These are phyloP conservation scores for Prinsepia uniflora DNA, from an alignment of 306 rosid species.

Conservation along the genomic window DNA sequence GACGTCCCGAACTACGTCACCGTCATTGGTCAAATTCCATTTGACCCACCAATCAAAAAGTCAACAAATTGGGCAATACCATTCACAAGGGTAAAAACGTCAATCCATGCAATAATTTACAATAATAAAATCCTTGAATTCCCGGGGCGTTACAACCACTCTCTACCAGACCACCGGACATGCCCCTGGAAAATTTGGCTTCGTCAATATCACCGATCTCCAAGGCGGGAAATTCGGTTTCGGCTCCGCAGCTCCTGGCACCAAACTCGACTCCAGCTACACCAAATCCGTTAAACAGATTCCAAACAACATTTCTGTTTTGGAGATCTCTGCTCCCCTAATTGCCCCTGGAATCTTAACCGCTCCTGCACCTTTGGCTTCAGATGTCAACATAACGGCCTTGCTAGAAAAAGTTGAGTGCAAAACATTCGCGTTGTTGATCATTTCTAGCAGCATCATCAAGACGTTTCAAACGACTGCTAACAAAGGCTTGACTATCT, in stretches of 20 bases:
- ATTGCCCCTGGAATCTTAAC: slow-evolving; percentile 68
- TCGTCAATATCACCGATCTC: slow-evolving; percentile 82
- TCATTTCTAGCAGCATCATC: slow-evolving; percentile 51
- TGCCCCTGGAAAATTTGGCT: slow-evolving; percentile 68
- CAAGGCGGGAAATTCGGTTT: slow-evolving; percentile 81
- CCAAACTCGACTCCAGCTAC: slow-evolving; percentile 78
- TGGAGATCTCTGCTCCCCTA: slow-evolving; percentile 71
- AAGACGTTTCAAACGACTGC: slow-evolving; percentile 56
- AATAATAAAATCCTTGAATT: too few species aligned
- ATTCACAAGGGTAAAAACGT: too few species aligned
- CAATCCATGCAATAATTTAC: too few species aligned
- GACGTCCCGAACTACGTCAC: too few species aligned
- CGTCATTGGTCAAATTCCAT: too few species aligned
- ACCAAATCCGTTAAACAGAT: slow-evolving; percentile 73
- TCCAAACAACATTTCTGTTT: slow-evolving; percentile 75
- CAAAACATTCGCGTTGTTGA: slow-evolving; percentile 60
- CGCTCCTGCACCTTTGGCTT: slow-evolving; percentile 76
- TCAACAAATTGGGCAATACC: too few species aligned
- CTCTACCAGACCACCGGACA: slow-evolving; percentile 85
- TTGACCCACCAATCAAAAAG: too few species aligned
- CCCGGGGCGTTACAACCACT: too few species aligned
- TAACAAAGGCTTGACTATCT: slow-evolving; percentile 71
- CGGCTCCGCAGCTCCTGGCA: slow-evolving; percentile 85
- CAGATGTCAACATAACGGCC: slow-evolving; percentile 62
- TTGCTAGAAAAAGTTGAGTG: slow-evolving; percentile 72